Base-by-base conservation (phyloP, 225 moss, liverwort and hornwort genomes). In the Sphagnum contortum region DNA sequence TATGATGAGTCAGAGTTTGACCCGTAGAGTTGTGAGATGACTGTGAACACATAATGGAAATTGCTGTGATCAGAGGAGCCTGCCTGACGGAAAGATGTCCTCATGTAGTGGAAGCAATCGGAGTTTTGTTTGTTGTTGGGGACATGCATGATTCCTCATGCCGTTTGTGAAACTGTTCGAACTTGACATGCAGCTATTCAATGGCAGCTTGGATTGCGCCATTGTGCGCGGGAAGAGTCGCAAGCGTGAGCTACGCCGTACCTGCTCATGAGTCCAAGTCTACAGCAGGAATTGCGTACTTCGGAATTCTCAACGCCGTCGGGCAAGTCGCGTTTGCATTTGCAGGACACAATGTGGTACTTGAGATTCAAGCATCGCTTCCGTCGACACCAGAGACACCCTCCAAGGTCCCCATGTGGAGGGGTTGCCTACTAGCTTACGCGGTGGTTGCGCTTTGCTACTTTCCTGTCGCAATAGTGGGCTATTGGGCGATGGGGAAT, bases 281-380 rank as follows among this genome's bases (percentile, higher is more conserved):
- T 29, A 29, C 29, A 29, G 29, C 29, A 29, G 5, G 79, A 55
- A 0, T 72, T 76, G 6, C 82, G 29, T 29, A 29, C 0, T 82
- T 82, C 8, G 72, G 77, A 0, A 79, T 68, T 2, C 68, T 79
- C 69, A 86, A 86, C 14, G 85, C 79, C 1, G 60, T 82, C 0
- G 85, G 85, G 0, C 74, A 74, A 0, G 74, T 82, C 9, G 85
- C 85, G 0, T 86, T 86, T 9, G 85, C 85, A 0, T 86, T 79
- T 10, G 85, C 85, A 5, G 85, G 86, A 1, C 86, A 86, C 75
- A 86, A 79, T n/a, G 82, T 86, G 9, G 86, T 82, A 6, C 53
- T 86, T 4, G 86, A 86, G 72, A 86, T 82, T 59, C 86, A 86
- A 57, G 86, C 86, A 7, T 76, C 81, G 7, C 77, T 86, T 8